Conservation (phyloP, 129 eudicot genomes). For the Sambucus nigra region DNA sequence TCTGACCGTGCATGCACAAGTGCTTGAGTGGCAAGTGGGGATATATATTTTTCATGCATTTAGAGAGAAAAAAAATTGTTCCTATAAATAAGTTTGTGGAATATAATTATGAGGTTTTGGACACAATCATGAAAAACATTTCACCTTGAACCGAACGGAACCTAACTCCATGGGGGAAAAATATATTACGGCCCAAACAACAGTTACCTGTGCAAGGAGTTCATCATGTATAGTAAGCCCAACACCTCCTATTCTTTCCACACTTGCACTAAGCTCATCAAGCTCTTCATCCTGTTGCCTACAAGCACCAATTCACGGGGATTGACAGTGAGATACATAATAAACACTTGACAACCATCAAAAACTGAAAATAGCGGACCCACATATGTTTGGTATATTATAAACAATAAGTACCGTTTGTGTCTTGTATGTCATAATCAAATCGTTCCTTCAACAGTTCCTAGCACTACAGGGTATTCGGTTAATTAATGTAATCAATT, state of each 20-base stretch:
- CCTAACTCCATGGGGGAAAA: too few species aligned
- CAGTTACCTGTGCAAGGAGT: constrained; percentile 55
- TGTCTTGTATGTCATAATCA: not conserved
- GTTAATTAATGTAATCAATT: too few species aligned
- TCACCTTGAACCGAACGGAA: too few species aligned
- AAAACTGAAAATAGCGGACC: not conserved
- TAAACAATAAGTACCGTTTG: too few species aligned
- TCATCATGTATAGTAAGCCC: constrained; percentile 89
- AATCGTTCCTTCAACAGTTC: too few species aligned
- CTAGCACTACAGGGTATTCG: too few species aligned
- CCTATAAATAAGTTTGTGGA: not conserved
- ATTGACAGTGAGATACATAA: not conserved
- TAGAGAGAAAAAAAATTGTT: not conserved
- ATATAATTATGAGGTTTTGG: not conserved
- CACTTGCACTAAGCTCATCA: constrained; percentile 79
- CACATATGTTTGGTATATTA: not conserved
- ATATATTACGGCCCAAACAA: too few species aligned
- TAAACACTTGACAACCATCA: not conserved
- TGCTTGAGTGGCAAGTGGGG: too few species aligned
- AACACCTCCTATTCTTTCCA: constrained; percentile 67
- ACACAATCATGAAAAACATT: too few species aligned
- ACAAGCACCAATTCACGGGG: constrained; percentile 4
- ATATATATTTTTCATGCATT: too few species aligned
- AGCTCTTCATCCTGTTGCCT: constrained; percentile 86
- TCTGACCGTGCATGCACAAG: too few species aligned